Evolutionary conservation across 2,329 filamentous ascomycete genomes (phyloP).

Genomic region (Aspergillus tamarii): DNA sequence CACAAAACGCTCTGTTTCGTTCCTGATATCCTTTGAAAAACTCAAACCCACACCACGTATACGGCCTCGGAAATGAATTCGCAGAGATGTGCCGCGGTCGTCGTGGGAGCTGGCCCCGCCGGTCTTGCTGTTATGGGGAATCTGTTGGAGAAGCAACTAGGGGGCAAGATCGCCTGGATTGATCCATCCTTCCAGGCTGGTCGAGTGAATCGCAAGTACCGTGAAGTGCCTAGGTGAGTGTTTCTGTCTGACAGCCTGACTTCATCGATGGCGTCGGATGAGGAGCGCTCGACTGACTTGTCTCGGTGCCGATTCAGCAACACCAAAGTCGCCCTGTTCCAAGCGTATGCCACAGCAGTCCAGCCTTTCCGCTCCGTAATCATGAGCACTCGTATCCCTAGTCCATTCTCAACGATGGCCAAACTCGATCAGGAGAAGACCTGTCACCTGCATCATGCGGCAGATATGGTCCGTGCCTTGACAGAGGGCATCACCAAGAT

Average conservation of each 20-base stretch:
- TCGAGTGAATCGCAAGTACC: conserved; percentile 57
- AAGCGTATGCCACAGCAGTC: conserved; percentile 59
- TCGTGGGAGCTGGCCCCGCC: conserved; percentile 62
- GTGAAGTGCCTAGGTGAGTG: conserved; percentile 60
- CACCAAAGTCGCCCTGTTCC: conserved; percentile 64
- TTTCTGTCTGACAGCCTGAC: conserved; percentile 7
- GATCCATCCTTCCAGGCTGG: conserved; percentile 61
- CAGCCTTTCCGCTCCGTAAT: conserved; percentile 58
- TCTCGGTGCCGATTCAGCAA: conserved; percentile 48
- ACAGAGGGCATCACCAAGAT: conserved; percentile 45
- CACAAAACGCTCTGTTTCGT: neutral
- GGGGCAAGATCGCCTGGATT: conserved; percentile 60
- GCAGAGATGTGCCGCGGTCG: conserved; percentile 55
- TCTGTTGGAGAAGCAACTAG: conserved; percentile 57
- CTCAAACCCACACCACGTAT: neutral
- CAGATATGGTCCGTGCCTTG: conserved; percentile 56
- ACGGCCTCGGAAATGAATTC: conserved; percentile 25
- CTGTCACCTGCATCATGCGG: conserved; percentile 61
- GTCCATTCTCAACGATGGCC: conserved; percentile 58
- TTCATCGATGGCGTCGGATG: neutral
- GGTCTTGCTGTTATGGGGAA: conserved; percentile 66
- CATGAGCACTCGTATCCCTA: conserved; percentile 52
- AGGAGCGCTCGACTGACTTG: conserved; percentile 21
- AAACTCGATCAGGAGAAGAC: conserved; percentile 60
- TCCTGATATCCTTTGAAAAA: neutral